These are phyloP conservation scores for Cenchrus purpureus DNA, from an alignment of 176 grass and related monocot species.

Conservation along the genomic window DNA sequence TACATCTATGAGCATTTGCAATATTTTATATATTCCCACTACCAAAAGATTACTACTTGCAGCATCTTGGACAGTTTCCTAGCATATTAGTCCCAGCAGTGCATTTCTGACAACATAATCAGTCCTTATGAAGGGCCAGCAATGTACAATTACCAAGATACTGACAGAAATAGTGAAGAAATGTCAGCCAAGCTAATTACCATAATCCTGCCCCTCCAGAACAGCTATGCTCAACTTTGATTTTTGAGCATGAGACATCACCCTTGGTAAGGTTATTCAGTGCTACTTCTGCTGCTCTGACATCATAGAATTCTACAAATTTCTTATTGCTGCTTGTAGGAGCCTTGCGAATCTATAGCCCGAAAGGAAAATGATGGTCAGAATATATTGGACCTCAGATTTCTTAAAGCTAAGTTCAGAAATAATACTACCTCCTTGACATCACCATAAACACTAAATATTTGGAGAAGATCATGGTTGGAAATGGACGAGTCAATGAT, in stretches of 20 bases:
- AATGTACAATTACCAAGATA: background rate
- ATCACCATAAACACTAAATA: constrained; percentile 68
- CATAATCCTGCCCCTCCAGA: constrained; percentile 53
- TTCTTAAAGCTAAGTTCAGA: background rate
- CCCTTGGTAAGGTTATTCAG: constrained; percentile 55
- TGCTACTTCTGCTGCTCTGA: constrained; percentile 63
- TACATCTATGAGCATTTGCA: constrained; percentile 31
- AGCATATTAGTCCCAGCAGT: background rate
- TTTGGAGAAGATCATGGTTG: constrained; percentile 60
- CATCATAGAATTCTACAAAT: constrained; percentile 70
- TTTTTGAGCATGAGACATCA: constrained; percentile 57
- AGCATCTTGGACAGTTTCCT: background rate
- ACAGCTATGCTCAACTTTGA: constrained; percentile 54
- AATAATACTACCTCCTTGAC: constrained; percentile 61
- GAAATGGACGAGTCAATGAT: constrained; percentile 59
- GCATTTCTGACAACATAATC: constrained; percentile 12
- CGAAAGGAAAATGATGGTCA: constrained; percentile 13
- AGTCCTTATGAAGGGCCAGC: background rate
- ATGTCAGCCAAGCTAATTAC: constrained; percentile 37
- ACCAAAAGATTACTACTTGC: background rate
- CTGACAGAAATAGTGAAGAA: background rate
- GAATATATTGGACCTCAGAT: background rate
- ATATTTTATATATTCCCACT: background rate
- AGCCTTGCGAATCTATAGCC: constrained; percentile 53
- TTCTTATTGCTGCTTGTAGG: constrained; percentile 53